Evolutionary conservation across 176 grass and related monocot species (phyloP).

Genomic region (Oryza glaberrima): DNA sequence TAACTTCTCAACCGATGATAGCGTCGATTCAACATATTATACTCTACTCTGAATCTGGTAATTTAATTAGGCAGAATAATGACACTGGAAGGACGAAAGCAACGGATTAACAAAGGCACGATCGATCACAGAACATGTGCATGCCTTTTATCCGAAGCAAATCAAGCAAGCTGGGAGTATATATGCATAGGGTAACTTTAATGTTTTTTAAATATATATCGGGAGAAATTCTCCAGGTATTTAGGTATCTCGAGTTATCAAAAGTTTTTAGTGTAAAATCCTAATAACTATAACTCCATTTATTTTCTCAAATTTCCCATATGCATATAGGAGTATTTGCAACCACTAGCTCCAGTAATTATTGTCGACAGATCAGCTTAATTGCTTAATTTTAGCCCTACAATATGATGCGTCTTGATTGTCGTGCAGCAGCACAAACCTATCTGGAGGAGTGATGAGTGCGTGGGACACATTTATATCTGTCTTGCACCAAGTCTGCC

Average conservation of each 20-base stretch:
- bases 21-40: neutral
- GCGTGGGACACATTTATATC: too few species aligned
- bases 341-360: conserved; percentile 25
- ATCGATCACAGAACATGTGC: neutral
- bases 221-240: too few species aligned
- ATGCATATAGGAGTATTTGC: neutral
- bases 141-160: too few species aligned
- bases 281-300: too few species aligned
- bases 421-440: neutral
- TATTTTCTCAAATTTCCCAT: too few species aligned
- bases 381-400: neutral
- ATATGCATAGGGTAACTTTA: neutral
- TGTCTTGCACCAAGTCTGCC: too few species aligned
- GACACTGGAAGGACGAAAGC: neutral
- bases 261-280: too few species aligned
- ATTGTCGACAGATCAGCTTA: neutral
- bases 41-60: too few species aligned
- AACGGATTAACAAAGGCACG: neutral
- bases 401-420: neutral
- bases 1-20: neutral
- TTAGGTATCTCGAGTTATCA: too few species aligned
- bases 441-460: too few species aligned
- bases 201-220: too few species aligned
- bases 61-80: neutral
- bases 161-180: neutral